Percentiles rank a stretch among this genome's conserved stretches.
Conservation (phyloP, 371 early-diverging fungal genomes). For the Mortierella sp. region DNA sequence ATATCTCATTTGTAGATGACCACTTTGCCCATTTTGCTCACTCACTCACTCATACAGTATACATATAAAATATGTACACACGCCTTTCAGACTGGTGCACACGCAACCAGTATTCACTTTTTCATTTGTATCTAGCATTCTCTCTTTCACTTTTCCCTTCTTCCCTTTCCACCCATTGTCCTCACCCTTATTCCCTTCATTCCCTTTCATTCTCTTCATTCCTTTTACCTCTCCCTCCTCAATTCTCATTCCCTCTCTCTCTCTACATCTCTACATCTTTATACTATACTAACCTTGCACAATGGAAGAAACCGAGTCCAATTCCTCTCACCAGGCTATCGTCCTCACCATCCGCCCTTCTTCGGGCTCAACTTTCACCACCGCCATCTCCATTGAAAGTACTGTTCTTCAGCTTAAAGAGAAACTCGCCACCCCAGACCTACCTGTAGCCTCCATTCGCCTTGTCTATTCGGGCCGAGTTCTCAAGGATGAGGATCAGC, state of each 20-base stretch:
- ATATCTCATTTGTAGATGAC: too few relatives aligned
- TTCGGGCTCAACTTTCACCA: constrained; percentile 43
- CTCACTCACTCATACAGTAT: not conserved
- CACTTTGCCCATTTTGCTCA: not conserved
- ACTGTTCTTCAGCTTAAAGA: constrained; percentile 73
- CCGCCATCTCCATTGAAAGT: constrained; percentile 51
- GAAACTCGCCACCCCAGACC: constrained; percentile 64
- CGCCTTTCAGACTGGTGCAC: not conserved
- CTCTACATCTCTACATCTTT: not conserved
- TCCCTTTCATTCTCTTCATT: not conserved
- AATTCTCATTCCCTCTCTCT: not conserved
- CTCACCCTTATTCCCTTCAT: not conserved
- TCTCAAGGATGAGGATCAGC: constrained; percentile 75
- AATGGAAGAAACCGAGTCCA: constrained; percentile 46
- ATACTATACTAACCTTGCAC: not conserved
- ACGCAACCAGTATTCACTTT: not conserved
- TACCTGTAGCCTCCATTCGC: constrained; percentile 67
- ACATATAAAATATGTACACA: not conserved
- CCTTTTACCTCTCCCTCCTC: not conserved
- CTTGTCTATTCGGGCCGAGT: constrained; percentile 83
- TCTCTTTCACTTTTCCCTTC: constrained; percentile 1
- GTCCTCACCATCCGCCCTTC: constrained; percentile 57
- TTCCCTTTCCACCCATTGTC: not conserved
- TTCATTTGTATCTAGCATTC: too few relatives aligned
- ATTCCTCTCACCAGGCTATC: constrained; percentile 38